phyloP scores from a whole-genome alignment of 768 basidiomycete genomes.

The Rubroboletus pulcherrimus region DNA sequence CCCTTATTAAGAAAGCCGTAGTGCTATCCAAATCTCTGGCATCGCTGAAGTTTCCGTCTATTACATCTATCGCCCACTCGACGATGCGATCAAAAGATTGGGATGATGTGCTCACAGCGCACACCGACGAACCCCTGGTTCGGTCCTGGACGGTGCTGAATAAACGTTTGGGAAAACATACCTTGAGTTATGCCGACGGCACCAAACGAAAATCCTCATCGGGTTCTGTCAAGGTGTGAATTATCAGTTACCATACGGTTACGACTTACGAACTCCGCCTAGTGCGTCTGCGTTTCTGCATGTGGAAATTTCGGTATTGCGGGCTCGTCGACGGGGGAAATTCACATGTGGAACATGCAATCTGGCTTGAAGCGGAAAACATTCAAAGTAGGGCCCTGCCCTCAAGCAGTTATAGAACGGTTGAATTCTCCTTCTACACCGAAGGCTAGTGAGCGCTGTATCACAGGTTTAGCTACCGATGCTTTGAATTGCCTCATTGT shows the following conservation, averaged over 20 bases:
- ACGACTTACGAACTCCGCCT: not conserved
- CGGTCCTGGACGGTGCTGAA: conserved; percentile 86
- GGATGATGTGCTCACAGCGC: conserved; percentile 95
- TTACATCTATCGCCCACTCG: conserved; percentile 76
- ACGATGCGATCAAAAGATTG: conserved; percentile 86
- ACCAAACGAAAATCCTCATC: conserved; percentile 44
- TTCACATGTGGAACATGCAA: conserved; percentile 97
- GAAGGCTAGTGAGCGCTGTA: conserved; percentile 45
- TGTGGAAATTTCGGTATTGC: conserved; percentile 96
- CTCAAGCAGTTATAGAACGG: conserved; percentile 48
- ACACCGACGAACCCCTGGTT: conserved; percentile 76
- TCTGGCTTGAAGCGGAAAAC: conserved; percentile 81
- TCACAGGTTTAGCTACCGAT: conserved; percentile 85
- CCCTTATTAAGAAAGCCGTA: conserved; percentile 77
- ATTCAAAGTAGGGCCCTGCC: conserved; percentile 65
- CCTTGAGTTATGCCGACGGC: conserved; percentile 54
- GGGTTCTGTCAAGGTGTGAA: conserved; percentile 69
- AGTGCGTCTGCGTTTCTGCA: conserved; percentile 86
- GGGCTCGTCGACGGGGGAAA: conserved; percentile 73
- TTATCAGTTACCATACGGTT: not conserved
- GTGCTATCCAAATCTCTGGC: conserved; percentile 73
- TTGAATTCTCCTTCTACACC: conserved; percentile 39
- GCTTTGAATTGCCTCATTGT: conserved; percentile 78
- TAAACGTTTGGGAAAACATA: conserved; percentile 77
- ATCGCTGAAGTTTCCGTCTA: conserved; percentile 79